Conservation (phyloP, 345 rosid genomes). For the Brassica cretica region DNA sequence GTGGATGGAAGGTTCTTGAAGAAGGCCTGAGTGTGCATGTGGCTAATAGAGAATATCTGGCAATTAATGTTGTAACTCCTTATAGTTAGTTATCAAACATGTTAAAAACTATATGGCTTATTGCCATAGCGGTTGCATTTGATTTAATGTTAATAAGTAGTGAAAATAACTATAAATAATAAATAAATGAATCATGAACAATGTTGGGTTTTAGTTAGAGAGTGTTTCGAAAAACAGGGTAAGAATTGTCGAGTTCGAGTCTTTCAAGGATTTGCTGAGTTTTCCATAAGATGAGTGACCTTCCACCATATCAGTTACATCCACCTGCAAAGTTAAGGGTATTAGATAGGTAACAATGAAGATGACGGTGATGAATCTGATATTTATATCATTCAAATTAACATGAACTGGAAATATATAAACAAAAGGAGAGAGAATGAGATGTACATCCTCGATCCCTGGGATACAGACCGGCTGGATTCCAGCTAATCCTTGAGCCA, state of each 20-base stretch:
- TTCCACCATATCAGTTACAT: constrained; percentile 69
- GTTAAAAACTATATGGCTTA: not conserved
- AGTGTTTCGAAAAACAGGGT: constrained; percentile 57
- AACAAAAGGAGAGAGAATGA: not conserved
- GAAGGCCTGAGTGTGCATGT: too few relatives aligned
- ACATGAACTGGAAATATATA: not conserved
- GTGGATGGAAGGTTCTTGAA: not conserved
- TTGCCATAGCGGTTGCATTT: not conserved
- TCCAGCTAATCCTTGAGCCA: constrained; percentile 94
- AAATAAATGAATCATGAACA: not conserved
- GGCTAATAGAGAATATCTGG: not conserved
- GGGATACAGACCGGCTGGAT: constrained; percentile 40
- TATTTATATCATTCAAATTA: not conserved
- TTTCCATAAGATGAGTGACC: constrained; percentile 94
- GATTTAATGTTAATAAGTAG: too few relatives aligned
- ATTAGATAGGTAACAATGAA: not conserved
- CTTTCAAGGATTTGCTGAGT: constrained; percentile 68
- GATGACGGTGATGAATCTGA: not conserved
- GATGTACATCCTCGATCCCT: constrained; percentile 81
- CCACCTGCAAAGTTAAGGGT: constrained; percentile 51
- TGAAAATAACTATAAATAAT: not conserved
- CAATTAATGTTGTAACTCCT: not conserved
- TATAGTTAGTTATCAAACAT: not conserved
- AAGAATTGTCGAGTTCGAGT: constrained; percentile 80
- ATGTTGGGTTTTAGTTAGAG: constrained; percentile 16